phyloP scores from a whole-genome alignment of 2,329 filamentous ascomycete genomes.

The Claviceps citrina region DNA sequence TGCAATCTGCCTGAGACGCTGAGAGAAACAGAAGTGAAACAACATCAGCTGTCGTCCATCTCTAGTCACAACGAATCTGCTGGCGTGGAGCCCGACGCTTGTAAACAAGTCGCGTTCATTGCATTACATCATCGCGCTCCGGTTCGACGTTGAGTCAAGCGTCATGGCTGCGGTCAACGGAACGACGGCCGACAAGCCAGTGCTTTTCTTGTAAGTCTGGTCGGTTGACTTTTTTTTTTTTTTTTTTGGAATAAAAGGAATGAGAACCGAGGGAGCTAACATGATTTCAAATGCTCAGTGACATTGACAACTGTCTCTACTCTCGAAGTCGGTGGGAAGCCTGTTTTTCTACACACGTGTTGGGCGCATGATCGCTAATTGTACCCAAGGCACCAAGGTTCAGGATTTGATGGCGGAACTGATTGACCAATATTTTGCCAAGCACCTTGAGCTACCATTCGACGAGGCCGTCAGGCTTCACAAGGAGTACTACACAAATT shows the following conservation, averaged over 20 bases:
- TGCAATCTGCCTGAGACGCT: too few relatives aligned
- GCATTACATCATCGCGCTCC: not conserved
- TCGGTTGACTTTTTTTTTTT: too few relatives aligned
- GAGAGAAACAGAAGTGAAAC: too few relatives aligned
- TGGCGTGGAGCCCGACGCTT: too few relatives aligned
- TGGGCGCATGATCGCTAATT: constrained; percentile 3
- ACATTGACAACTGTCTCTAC: constrained; percentile 97
- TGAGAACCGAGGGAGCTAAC: not conserved
- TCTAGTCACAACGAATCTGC: too few relatives aligned
- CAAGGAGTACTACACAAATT: constrained; percentile 84
- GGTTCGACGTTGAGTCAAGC: not conserved
- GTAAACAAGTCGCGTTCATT: too few relatives aligned
- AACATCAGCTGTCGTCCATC: too few relatives aligned
- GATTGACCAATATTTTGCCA: constrained; percentile 50
- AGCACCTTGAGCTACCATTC: constrained; percentile 56
- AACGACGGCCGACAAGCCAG: constrained; percentile 19
- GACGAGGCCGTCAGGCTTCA: constrained; percentile 79
- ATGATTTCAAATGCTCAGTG: constrained; percentile 39
- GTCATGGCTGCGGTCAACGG: constrained; percentile 20
- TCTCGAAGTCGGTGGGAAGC: constrained; percentile 50
- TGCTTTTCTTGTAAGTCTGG: constrained; percentile 27
- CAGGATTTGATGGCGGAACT: constrained; percentile 77
- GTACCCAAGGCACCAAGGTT: constrained; percentile 50
- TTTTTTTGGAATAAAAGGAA: not conserved
- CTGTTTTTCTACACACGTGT: not conserved